A percentile compares a stretch with the other conserved stretches of the same genome.
These are phyloP conservation scores for Heritiera fomes DNA, from an alignment of 345 rosid species.

Conservation along the genomic window DNA sequence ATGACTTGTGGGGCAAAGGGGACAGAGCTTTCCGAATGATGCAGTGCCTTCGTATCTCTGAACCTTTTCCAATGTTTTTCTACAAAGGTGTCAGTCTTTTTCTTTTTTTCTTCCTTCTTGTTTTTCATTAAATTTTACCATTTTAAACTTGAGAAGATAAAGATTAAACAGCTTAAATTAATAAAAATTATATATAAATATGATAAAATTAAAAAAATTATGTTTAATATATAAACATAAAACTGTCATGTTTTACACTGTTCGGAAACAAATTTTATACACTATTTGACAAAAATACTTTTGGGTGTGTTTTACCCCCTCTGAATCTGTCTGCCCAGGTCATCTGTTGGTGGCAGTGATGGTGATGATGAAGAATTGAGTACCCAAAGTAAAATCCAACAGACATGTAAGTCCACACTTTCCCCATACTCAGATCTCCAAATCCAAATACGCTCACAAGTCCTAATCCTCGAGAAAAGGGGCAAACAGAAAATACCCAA, in stretches of 20 bases:
- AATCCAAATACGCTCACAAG: conserved; percentile 9
- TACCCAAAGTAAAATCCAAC: background rate
- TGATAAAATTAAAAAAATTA: too few relatives aligned
- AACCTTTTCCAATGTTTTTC: background rate
- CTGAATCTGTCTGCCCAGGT: conserved; percentile 13
- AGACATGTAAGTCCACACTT: background rate
- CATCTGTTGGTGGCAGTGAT: conserved; percentile 7
- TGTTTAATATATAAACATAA: too few relatives aligned
- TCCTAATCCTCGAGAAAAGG: conserved; percentile 18
- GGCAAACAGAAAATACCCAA: background rate
- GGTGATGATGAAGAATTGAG: conserved; percentile 20
- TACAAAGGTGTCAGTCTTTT: background rate
- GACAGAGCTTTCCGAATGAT: conserved; percentile 6
- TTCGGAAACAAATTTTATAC: too few relatives aligned
- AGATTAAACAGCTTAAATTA: too few relatives aligned
- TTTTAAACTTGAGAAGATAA: too few relatives aligned
- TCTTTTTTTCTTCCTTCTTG: background rate
- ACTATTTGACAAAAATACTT: too few relatives aligned
- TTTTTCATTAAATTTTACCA: too few relatives aligned
- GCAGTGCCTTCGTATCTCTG: conserved; percentile 14
- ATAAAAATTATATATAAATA: too few relatives aligned
- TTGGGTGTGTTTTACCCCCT: background rate
- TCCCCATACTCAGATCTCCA: background rate
- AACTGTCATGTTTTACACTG: too few relatives aligned
- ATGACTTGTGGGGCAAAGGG: conserved; percentile 13